Percentiles rank a stretch among this genome's conserved stretches.
phyloP scores from a whole-genome alignment of 345 rosid species.

The Gossypioides kirkii region DNA sequence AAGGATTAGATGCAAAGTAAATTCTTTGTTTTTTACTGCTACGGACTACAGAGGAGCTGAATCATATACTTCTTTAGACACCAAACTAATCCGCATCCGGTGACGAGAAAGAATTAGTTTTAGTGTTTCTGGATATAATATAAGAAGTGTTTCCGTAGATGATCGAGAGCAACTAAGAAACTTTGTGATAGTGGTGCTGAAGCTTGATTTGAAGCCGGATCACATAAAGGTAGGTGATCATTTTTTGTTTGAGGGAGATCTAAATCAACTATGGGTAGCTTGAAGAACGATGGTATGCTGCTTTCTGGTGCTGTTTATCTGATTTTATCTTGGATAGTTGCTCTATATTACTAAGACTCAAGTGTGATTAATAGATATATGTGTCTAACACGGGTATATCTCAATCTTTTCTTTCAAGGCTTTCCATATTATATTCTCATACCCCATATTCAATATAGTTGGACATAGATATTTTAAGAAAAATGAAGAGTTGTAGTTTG shows the following conservation, averaged over 20 bases:
- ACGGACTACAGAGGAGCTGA: constrained; percentile 17
- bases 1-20: constrained; percentile 7
- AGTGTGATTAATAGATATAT: neutral
- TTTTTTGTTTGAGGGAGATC: constrained; percentile 19
- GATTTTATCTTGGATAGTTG: neutral
- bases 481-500: too few species aligned
- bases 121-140: neutral
- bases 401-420: too few species aligned
- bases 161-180: constrained; percentile 20
- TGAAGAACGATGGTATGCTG: constrained; percentile 5
- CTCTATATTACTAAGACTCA: neutral
- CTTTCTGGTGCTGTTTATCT: constrained; percentile 10
- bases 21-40: constrained; percentile 12
- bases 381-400: neutral
- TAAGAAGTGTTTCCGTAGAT: neutral
- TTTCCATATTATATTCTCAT: too few species aligned
- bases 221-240: constrained; percentile 15
- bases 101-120: constrained; percentile 1
- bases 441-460: too few species aligned
- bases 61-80: constrained; percentile 5
- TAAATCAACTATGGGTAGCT: constrained; percentile 20
- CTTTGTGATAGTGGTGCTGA: constrained; percentile 7
- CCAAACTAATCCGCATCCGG: neutral
- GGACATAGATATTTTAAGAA: neutral
- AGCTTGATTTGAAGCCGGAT: constrained; percentile 9